Conservation (phyloP, 805 yeast genomes). For the Saccharomycopsis sp. region DNA sequence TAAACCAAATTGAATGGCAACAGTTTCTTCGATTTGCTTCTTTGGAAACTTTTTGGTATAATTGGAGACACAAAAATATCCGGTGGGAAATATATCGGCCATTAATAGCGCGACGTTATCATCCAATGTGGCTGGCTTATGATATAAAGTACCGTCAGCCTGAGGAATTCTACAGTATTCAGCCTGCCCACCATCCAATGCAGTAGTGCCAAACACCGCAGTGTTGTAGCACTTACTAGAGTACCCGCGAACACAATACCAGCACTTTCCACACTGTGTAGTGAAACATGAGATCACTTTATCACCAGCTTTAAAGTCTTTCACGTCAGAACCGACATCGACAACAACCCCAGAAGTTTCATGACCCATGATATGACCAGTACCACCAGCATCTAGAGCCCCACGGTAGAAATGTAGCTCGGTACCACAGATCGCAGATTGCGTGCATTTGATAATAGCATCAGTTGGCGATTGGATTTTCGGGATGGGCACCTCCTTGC, state of each 20-base stretch:
- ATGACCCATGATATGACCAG: slow-evolving; percentile 44
- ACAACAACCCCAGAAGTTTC: slow-evolving; percentile 41
- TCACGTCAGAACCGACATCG: slow-evolving; percentile 31
- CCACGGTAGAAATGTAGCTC: slow-evolving; percentile 52
- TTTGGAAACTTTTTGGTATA: slow-evolving; percentile 36
- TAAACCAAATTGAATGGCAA: slow-evolving; percentile 47
- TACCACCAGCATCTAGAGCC: slow-evolving; percentile 33
- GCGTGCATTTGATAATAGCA: slow-evolving; percentile 40
- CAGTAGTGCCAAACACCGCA: slow-evolving; percentile 51
- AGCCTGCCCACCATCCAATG: slow-evolving; percentile 56
- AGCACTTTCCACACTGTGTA: slow-evolving; percentile 53
- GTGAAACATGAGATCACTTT: slow-evolving; percentile 44
- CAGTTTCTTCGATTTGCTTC: slow-evolving; percentile 31
- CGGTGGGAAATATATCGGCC: slow-evolving; percentile 63
- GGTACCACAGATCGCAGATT: slow-evolving; percentile 48
- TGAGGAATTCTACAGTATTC: slow-evolving; percentile 54
- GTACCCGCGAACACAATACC: slow-evolving; percentile 49
- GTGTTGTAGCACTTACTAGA: slow-evolving; percentile 49
- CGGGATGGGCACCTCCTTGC: slow-evolving; percentile 37
- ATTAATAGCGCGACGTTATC: slow-evolving; percentile 45
- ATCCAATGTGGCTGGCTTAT: slow-evolving; percentile 34
- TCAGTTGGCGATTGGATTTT: slow-evolving; percentile 33
- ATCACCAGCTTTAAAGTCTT: slow-evolving; percentile 38
- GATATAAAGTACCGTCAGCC: slow-evolving; percentile 45
- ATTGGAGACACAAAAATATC: slow-evolving; percentile 51